Base-by-base conservation (phyloP, 345 rosid species). In the Moricandia moricandioides region DNA sequence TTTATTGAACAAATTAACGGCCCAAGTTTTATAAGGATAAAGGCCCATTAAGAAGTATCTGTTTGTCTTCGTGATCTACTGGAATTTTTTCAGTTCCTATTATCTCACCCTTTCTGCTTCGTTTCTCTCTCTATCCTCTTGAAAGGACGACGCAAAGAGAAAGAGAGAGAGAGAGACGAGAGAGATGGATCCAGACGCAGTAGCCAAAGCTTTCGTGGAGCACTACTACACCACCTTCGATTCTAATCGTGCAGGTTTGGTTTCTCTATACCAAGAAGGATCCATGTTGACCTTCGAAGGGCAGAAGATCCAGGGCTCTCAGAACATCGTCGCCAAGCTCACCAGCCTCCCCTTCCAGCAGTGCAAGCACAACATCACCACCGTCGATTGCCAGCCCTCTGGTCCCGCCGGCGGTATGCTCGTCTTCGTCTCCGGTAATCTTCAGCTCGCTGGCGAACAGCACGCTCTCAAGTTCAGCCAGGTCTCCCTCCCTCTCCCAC, bases 401-500 rank as follows among this genome's bases (percentile, higher is more conserved):
- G 96, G 97, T 62, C 93, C 88, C 65, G 84, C 83, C 62, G 93
- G 88, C 16, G 95, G 97, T 51, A 86, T 90, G 92, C 93, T 92
- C 65, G 97, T 95, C 69, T 95, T 95, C 64, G 97, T 95, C 82
- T 82, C 88, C 74, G 97, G 99, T 5, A 91, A 83, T 47, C 95
- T 95, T 45, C 93, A 92, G 86, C 93, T 95, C 78, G 75, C 91
- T 69, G 97, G 97, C 52, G 97, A 95, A 78, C 92, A 89, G 71
- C 96, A 92, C 78, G 89, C 97, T 16, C 98, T 95, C 82, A 90
- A 90, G 86, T 95, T 95, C 79, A 95, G 98, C 83, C 94, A 95
- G 96, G 99, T 88, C 47, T 66, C 16, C 49, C 1, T 62, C 55
- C 21, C 66, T 1, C 68, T 16, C 55, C 21, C 66, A 0, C 68